phyloP scores from a whole-genome alignment of 192 early-diverging fungal species.

The Chytriomyces sp. region DNA sequence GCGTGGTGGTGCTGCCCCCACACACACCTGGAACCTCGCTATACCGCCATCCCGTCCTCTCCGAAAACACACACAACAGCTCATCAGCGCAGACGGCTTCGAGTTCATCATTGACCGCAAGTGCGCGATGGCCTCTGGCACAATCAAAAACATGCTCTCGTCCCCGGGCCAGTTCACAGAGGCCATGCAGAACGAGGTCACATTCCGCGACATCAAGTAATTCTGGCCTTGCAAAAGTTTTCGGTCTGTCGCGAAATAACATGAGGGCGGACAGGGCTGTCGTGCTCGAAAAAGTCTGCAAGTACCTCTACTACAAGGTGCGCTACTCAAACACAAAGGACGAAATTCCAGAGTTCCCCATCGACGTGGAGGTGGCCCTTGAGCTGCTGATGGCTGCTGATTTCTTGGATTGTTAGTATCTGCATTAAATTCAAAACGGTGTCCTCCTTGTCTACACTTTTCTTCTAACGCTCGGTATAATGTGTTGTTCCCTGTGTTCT shows the following conservation, averaged over 20 bases:
- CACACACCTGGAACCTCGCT: not conserved
- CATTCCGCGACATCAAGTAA: conserved; percentile 91
- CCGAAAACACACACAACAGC: conserved; percentile 37
- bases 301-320: conserved; percentile 92
- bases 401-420: conserved; percentile 85
- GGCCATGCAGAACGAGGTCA: conserved; percentile 81
- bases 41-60: not conserved
- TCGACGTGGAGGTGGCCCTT: conserved; percentile 83
- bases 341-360: conserved; percentile 87
- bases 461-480: not conserved
- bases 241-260: not conserved
- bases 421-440: not conserved
- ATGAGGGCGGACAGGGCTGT: conserved; percentile 64
- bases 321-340: conserved; percentile 62
- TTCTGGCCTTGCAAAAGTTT: not conserved
- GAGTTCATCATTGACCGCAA: conserved; percentile 84
- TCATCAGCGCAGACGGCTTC: conserved; percentile 88
- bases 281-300: conserved; percentile 90
- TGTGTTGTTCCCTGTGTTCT: not conserved
- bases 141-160: conserved; percentile 93
- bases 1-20: not conserved
- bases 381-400: conserved; percentile 96
- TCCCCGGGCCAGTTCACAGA: conserved; percentile 90
- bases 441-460: not conserved
- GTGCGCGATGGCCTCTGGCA: conserved; percentile 88